These are phyloP conservation scores for Alternaria sp. DNA, from an alignment of 2,329 filamentous ascomycete species.

Conservation along the genomic window DNA sequence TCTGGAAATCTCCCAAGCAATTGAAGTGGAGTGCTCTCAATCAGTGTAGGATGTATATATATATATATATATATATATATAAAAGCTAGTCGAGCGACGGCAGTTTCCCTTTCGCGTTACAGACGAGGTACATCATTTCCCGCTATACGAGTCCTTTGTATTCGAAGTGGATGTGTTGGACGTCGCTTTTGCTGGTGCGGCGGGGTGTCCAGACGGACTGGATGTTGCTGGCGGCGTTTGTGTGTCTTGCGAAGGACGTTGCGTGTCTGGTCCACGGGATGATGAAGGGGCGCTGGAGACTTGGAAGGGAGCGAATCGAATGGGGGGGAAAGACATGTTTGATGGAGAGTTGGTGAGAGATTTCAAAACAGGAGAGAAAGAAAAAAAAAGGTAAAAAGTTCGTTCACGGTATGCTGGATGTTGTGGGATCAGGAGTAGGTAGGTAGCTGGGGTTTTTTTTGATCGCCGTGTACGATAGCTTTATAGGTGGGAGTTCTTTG, in stretches of 20 bases:
- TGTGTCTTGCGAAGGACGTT: conserved; percentile 34
- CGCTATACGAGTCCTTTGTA: not conserved
- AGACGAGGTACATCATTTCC: not conserved
- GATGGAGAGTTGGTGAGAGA: too few species aligned
- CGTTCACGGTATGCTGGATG: too few species aligned
- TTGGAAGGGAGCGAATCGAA: conserved; percentile 45
- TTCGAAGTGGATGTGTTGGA: conserved; percentile 16
- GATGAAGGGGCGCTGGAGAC: conserved; percentile 34
- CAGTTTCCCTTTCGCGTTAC: too few species aligned
- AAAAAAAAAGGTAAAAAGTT: too few species aligned
- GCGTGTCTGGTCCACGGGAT: conserved; percentile 18
- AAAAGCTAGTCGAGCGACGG: too few species aligned
- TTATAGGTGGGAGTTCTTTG: too few species aligned
- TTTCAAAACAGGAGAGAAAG: too few species aligned
- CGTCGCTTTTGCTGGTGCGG: not conserved
- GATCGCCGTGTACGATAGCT: too few species aligned
- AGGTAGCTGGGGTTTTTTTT: too few species aligned
- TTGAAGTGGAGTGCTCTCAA: not conserved
- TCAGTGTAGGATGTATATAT: too few species aligned
- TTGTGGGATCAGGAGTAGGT: not conserved
- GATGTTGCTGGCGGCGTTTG: not conserved
- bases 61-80: too few species aligned
- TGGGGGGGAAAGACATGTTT: conserved; percentile 37
- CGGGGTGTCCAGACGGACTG: not conserved
- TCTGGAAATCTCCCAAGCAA: not conserved